Conservation (phyloP, 139 green algal genomes). For the Zygnema circumcarinatum region DNA sequence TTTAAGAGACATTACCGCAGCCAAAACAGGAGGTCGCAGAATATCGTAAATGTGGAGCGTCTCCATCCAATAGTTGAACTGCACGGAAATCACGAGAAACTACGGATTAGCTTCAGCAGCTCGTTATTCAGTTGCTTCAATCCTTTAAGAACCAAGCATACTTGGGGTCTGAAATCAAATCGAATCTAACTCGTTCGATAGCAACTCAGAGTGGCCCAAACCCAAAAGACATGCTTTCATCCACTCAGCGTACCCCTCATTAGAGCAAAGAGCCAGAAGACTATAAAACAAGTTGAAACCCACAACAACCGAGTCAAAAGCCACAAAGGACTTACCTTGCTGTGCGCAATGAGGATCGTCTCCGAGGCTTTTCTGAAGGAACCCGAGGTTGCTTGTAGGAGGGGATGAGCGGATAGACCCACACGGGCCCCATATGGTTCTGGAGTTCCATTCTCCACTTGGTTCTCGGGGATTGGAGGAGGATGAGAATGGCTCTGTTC, state of each 20-base stretch:
- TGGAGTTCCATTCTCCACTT: not conserved
- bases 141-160: too few relatives aligned
- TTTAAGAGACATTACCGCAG: too few relatives aligned
- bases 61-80: slow-evolving; percentile 11
- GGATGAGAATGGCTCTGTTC: not conserved
- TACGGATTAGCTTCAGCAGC: not conserved
- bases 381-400: not conserved
- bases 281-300: too few relatives aligned
- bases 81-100: not conserved
- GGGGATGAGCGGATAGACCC: not conserved
- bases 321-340: not conserved
- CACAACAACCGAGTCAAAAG: too few relatives aligned
- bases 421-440: not conserved
- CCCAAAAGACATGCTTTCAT: too few relatives aligned
- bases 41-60: slow-evolving; percentile 48
- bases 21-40: slow-evolving; percentile 37
- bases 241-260: too few relatives aligned
- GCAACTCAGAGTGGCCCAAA: too few relatives aligned
- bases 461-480: not conserved
- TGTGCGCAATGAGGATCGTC: not conserved
- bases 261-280: too few relatives aligned
- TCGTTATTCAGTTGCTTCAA: too few relatives aligned
- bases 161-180: too few relatives aligned
- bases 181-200: too few relatives aligned
- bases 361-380: not conserved